Conservation (phyloP, 129 eudicot species). For the carrot (Daucus carota) region DH1_v3.0 NC_030384.2:39985001-39985500, state of each 20-base stretch:
- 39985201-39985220: not conserved
- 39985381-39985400: not conserved
- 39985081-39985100: not conserved
- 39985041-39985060: no score
- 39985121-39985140: no score
- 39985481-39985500: constrained; percentile 93
- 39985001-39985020: no score
- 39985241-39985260: not conserved
- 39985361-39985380: not conserved
- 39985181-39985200: not conserved
- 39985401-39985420: constrained; percentile 35
- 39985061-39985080: no score
- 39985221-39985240: not conserved
- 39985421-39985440: constrained; percentile 49
- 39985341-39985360: not conserved
- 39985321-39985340: not conserved
- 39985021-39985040: no score
- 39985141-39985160: no score
- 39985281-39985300: not conserved
- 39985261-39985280: not conserved
- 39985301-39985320: not conserved
- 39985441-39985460: constrained; percentile 77
- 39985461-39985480: constrained; percentile 99
- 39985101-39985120: not conserved
- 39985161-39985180: not conserved